These are phyloP conservation scores for Bryoerythrophyllum caledonicum DNA, from an alignment of 225 moss, liverwort and hornwort species.

Conservation along the genomic window DNA sequence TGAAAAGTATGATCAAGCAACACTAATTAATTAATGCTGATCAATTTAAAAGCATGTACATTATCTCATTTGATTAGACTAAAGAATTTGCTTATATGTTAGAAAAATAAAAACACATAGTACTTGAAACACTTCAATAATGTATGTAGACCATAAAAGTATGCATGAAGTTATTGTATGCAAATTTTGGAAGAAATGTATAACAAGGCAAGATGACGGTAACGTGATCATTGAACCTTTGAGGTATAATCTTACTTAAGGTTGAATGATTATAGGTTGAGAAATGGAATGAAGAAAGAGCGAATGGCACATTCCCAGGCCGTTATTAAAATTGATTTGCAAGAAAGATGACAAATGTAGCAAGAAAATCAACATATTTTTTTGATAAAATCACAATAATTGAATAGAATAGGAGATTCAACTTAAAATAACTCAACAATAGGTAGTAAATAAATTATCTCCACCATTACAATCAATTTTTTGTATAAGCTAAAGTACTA, in stretches of 20 bases:
- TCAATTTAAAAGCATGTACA: neutral
- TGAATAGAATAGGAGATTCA: neutral
- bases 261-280: slow-evolving; percentile 46
- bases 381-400: neutral
- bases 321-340: slow-evolving; percentile 39
- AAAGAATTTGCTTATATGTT: neutral
- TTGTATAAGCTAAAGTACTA: neutral
- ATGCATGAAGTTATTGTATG: neutral
- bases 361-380: neutral
- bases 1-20: neutral
- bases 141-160: accelerated
- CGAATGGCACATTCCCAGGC: slow-evolving; percentile 73
- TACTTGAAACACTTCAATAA: neutral
- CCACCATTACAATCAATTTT: neutral
- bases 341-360: neutral
- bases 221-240: neutral
- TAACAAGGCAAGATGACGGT: neutral
- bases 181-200: neutral
- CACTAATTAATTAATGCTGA: neutral
- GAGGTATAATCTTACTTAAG: neutral
- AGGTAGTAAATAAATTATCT: neutral
- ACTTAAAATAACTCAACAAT: neutral
- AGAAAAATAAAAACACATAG: too few species aligned
- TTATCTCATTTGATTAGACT: neutral
- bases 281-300: slow-evolving; percentile 91